phyloP scores from a whole-genome alignment of 768 basidiomycete species.

The Sutorius australiensis region DNA sequence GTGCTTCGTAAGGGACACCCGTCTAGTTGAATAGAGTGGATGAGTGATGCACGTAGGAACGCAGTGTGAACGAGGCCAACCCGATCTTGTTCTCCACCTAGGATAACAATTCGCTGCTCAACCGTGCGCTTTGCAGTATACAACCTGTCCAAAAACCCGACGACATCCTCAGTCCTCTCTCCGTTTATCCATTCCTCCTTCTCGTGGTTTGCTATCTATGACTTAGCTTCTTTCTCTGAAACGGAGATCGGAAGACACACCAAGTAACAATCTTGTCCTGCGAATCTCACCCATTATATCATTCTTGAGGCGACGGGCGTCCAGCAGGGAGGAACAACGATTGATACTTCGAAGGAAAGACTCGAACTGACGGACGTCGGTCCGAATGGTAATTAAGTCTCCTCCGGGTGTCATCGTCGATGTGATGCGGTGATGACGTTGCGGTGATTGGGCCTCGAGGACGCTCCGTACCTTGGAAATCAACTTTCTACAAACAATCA shows the following conservation, averaged over 20 bases:
- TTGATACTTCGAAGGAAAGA: constrained; percentile 85
- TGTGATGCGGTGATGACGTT: constrained; percentile 41
- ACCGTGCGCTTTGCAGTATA: constrained; percentile 86
- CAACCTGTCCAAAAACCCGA: constrained; percentile 82
- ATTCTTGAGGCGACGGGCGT: constrained; percentile 86
- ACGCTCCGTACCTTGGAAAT: constrained; percentile 85
- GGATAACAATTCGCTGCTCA: constrained; percentile 76
- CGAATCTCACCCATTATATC: constrained; percentile 92
- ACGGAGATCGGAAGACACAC: constrained; percentile 36
- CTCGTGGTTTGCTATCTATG: constrained; percentile 66
- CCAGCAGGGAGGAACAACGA: constrained; percentile 75
- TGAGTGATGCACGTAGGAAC: not conserved
- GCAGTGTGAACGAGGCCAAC: constrained; percentile 34
- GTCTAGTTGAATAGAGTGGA: constrained; percentile 27
- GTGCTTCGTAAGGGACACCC: constrained; percentile 41
- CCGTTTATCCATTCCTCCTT: constrained; percentile 89
- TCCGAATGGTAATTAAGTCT: constrained; percentile 78
- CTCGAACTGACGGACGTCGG: constrained; percentile 82
- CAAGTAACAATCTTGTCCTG: constrained; percentile 67
- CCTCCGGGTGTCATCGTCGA: constrained; percentile 42
- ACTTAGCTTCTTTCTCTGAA: not conserved
- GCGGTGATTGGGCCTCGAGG: constrained; percentile 73
- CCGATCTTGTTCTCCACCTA: constrained; percentile 68
- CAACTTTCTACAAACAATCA: constrained; percentile 52
- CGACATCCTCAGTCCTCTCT: constrained; percentile 77